These are phyloP conservation scores for Raffaelea deltoideospora DNA, from an alignment of 2,329 filamentous ascomycete genomes.

Conservation along the genomic window DNA sequence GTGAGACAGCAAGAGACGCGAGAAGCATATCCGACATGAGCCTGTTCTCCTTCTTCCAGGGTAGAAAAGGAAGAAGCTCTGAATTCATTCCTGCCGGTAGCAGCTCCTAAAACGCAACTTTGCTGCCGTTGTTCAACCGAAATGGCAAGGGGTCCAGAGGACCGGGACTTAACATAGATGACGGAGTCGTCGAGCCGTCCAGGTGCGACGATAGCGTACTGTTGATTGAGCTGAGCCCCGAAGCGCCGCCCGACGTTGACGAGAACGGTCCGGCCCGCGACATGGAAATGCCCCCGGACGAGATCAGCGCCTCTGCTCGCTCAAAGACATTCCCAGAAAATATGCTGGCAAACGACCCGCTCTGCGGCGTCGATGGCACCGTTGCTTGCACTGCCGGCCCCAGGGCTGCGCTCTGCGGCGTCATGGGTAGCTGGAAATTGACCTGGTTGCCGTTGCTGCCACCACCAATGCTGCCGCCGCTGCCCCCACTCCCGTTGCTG, in stretches of 20 bases:
- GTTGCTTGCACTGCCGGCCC: slow-evolving; percentile 85
- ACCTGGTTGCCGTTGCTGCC: slow-evolving; percentile 2
- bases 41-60: no score
- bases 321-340: slow-evolving; percentile 47
- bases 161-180: slow-evolving; percentile 15
- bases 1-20: no score
- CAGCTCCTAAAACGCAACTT: slow-evolving; percentile 16
- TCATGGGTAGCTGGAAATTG: slow-evolving; percentile 57
- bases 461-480: slow-evolving; percentile 13
- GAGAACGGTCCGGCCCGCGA: slow-evolving; percentile 38
- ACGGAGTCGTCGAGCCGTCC: slow-evolving; percentile 16
- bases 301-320: slow-evolving; percentile 41
- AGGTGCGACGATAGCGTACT: slow-evolving; percentile 13
- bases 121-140: slow-evolving; percentile 15
- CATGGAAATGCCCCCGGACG: slow-evolving; percentile 42
- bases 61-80: no score
- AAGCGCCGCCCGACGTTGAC: slow-evolving; percentile 47
- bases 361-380: slow-evolving; percentile 56
- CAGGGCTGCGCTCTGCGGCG: slow-evolving; percentile 75
- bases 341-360: slow-evolving; percentile 36
- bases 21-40: no score
- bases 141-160: slow-evolving; percentile 13
- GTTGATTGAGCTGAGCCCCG: slow-evolving; percentile 27
- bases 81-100: no score
- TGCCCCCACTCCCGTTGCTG: background rate